Percentiles rank a stretch among this genome's conserved stretches.
Evolutionary conservation across 306 rosid genomes (phyloP).

Genomic region (Citrullus amarus): DNA sequence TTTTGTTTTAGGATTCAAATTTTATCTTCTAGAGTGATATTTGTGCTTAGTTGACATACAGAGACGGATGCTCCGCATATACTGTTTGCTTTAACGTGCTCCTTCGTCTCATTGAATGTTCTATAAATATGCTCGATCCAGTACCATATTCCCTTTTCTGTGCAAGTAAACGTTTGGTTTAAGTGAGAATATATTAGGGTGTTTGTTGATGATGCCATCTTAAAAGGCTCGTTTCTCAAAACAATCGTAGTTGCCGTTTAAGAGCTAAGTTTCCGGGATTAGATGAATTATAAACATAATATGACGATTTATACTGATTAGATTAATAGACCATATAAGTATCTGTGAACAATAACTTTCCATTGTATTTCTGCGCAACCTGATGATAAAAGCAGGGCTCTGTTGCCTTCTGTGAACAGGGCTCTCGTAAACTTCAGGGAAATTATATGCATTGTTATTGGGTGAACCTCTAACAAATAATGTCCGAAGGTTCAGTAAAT

Average conservation of each 20-base stretch:
- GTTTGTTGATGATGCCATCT: neutral
- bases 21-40: neutral
- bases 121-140: neutral
- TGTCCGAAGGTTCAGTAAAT: conserved; percentile 60
- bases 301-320: neutral
- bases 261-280: neutral
- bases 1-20: neutral
- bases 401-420: conserved; percentile 35
- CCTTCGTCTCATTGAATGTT: neutral
- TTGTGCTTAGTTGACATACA: too few species aligned
- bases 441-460: conserved; percentile 38
- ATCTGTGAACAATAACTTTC: neutral
- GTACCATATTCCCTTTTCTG: neutral
- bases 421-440: conserved; percentile 48
- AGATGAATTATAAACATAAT: too few species aligned
- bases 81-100: neutral
- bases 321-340: neutral
- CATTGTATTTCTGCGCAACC: neutral
- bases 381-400: conserved; percentile 34
- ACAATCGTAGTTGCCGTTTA: neutral
- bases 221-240: neutral
- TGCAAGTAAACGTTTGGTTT: neutral
- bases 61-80: too few species aligned
- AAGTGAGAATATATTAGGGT: neutral
- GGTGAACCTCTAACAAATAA: conserved; percentile 48